Evolutionary conservation across 208 protist genomes (phyloP).

Genomic region (Leishmania guyanensis): DNA sequence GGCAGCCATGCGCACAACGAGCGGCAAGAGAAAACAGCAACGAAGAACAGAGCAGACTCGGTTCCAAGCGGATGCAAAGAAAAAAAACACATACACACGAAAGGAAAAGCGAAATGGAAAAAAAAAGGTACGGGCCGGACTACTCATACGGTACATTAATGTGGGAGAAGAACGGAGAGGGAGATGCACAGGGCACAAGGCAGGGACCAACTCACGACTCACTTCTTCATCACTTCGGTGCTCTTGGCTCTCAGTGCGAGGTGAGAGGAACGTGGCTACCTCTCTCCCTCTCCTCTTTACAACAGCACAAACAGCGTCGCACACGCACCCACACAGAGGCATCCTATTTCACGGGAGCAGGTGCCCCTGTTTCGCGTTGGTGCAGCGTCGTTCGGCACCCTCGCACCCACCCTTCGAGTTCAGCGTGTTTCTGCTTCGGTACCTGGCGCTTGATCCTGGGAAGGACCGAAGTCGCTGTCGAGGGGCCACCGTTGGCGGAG

Average conservation of each 20-base stretch:
- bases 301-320: neutral
- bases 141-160: neutral
- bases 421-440: neutral
- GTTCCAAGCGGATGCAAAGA: neutral
- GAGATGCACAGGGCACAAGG: neutral
- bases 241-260: neutral
- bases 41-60: neutral
- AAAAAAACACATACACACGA: neutral
- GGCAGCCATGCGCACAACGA: neutral
- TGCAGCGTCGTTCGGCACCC: conserved; percentile 27
- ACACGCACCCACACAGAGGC: neutral
- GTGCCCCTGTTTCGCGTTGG: conserved; percentile 7
- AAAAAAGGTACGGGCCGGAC: neutral
- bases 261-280: neutral
- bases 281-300: neutral
- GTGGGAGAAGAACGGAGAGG: neutral
- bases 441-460: neutral
- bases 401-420: conserved; percentile 1
- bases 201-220: neutral
- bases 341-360: conserved; percentile 2
- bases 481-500: neutral
- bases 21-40: neutral
- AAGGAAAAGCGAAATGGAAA: neutral
- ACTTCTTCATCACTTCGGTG: neutral
- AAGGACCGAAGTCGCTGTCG: neutral